Percentiles rank a stretch among this genome's conserved stretches.
These are phyloP conservation scores for Pseudocercospora macadamiae DNA, from an alignment of 2,329 filamentous ascomycete genomes.

Conservation along the genomic window DNA sequence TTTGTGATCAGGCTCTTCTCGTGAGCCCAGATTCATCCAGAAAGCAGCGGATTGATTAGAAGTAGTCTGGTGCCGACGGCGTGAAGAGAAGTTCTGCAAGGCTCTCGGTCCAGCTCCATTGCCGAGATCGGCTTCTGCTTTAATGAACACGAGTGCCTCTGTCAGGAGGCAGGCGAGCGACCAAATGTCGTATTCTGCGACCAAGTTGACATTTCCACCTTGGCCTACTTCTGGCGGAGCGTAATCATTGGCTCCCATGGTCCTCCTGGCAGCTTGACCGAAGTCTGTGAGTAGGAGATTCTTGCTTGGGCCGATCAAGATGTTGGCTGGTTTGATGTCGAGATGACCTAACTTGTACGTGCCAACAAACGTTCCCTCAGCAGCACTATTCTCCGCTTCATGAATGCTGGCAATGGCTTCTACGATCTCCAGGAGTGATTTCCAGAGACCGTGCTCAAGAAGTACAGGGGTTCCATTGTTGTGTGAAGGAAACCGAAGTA, in stretches of 20 bases:
- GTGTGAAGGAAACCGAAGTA: background rate
- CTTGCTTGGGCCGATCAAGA: conserved; percentile 5
- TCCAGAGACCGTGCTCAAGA: conserved; percentile 11
- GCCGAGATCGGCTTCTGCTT: conserved; percentile 1
- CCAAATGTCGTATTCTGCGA: conserved; percentile 8
- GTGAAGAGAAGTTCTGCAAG: conserved; percentile 11
- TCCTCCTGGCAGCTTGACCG: conserved; percentile 7
- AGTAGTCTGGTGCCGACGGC: conserved; percentile 4
- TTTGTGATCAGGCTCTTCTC: background rate
- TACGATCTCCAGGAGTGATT: conserved; percentile 6
- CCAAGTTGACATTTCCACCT: background rate
- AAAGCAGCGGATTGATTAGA: conserved; percentile 9
- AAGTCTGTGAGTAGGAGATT: conserved; percentile 14
- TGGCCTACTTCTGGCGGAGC: background rate
- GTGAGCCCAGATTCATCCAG: conserved; percentile 1
- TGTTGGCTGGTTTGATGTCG: conserved; percentile 15
- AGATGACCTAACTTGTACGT: conserved; percentile 7
- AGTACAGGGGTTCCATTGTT: background rate
- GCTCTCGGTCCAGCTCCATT: background rate
- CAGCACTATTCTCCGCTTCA: background rate
- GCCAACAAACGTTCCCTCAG: background rate
- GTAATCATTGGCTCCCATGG: conserved; percentile 7
- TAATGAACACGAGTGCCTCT: conserved; percentile 7
- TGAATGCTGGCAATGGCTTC: conserved; percentile 12
- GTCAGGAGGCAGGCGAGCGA: conserved; percentile 10